A percentile compares a stretch with the other conserved stretches of the same genome.
Evolutionary conservation across 805 yeast genomes (phyloP).

Genomic region (Barnettozyma sp.): DNA sequence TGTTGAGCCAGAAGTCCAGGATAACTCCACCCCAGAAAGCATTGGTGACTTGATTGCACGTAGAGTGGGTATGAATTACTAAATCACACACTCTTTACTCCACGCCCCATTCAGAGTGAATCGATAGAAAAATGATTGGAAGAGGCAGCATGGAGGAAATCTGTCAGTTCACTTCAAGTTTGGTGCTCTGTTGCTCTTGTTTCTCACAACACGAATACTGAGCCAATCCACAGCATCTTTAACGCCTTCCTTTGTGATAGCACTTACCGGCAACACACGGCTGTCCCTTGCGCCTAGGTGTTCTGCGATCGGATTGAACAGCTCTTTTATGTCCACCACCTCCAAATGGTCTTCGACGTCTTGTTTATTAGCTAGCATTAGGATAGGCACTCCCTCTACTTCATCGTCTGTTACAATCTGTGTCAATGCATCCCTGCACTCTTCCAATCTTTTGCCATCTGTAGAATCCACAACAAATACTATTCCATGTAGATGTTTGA

Average conservation of each 20-base stretch:
- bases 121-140: too few species aligned
- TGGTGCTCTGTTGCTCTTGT: slow-evolving; percentile 34
- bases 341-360: slow-evolving; percentile 68
- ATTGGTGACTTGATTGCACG: slow-evolving; percentile 10
- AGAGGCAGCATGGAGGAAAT: too few species aligned
- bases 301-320: slow-evolving; percentile 77
- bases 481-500: slow-evolving; percentile 80
- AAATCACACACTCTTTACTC: slow-evolving; percentile 2
- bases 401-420: slow-evolving; percentile 50
- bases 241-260: slow-evolving; percentile 71
- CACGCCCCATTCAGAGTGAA: too few species aligned
- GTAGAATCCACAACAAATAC: slow-evolving; percentile 90
- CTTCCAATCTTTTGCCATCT: slow-evolving; percentile 74
- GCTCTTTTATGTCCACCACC: slow-evolving; percentile 73
- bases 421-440: slow-evolving; percentile 62
- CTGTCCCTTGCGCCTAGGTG: slow-evolving; percentile 86
- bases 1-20: slow-evolving; percentile 10
- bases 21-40: slow-evolving; percentile 7
- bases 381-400: slow-evolving; percentile 74
- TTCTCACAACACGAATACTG: slow-evolving; percentile 53
- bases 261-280: slow-evolving; percentile 84
- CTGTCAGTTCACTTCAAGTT: slow-evolving; percentile 13
- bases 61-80: slow-evolving; percentile 24
- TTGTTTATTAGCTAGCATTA: slow-evolving; percentile 95
- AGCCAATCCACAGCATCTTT: slow-evolving; percentile 88